Evolutionary conservation across 768 basidiomycete genomes (phyloP).

Genomic region (Collybiopsis luxurians): DNA sequence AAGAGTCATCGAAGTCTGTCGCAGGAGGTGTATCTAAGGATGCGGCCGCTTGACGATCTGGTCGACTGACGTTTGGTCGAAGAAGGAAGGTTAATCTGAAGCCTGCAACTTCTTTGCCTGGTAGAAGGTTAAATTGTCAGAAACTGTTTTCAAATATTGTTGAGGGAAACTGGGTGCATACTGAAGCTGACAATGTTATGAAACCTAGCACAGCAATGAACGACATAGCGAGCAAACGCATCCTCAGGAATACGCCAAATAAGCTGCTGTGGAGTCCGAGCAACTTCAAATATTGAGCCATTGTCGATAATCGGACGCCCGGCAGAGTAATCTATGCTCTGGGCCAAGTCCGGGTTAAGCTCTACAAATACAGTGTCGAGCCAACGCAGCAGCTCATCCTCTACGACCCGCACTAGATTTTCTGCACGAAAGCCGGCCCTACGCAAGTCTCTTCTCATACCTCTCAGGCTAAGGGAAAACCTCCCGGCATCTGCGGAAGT

Average conservation of each 20-base stretch:
- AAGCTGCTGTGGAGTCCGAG: conserved; percentile 61
- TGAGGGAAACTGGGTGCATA: conserved; percentile 38
- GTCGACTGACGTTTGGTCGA: conserved; percentile 69
- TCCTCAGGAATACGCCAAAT: conserved; percentile 74
- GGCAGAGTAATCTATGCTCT: conserved; percentile 22
- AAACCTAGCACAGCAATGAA: conserved; percentile 81
- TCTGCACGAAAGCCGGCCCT: conserved; percentile 58
- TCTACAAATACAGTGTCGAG: conserved; percentile 54
- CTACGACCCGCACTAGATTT: conserved; percentile 64
- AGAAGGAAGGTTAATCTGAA: conserved; percentile 75
- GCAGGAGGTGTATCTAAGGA: conserved; percentile 69
- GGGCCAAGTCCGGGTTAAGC: conserved; percentile 43
- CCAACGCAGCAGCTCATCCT: conserved; percentile 64
- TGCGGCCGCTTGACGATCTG: conserved; percentile 42
- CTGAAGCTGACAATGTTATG: conserved; percentile 81
- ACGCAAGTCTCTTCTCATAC: conserved; percentile 67
- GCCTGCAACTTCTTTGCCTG: conserved; percentile 59
- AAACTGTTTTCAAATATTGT: not conserved
- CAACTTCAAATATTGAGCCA: conserved; percentile 60
- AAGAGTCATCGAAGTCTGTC: conserved; percentile 62
- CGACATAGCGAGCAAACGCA: conserved; percentile 74
- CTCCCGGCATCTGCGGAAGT: conserved; percentile 66
- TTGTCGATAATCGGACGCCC: conserved; percentile 51
- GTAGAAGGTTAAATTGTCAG: not conserved
- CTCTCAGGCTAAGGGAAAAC: conserved; percentile 74